Evolutionary conservation across 2,329 filamentous ascomycete genomes (phyloP).

Genomic region (Metarhizium brunneum): DNA sequence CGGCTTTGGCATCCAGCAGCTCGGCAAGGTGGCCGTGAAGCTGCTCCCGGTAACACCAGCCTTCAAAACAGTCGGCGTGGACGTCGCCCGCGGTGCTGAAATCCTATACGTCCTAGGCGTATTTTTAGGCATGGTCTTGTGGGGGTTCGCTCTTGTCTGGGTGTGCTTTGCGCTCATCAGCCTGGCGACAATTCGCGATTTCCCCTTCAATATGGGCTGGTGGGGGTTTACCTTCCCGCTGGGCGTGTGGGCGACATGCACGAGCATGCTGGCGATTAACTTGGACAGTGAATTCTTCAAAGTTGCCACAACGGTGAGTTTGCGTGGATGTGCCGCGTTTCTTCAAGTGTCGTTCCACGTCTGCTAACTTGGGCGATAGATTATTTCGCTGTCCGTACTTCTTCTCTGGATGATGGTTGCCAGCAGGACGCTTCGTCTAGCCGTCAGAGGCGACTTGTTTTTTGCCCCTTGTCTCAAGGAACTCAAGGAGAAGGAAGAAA

Average conservation of each 20-base stretch:
- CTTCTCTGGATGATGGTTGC: slow-evolving; percentile 34
- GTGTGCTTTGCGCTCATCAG: slow-evolving; percentile 33
- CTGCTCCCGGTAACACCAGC: slow-evolving; percentile 28
- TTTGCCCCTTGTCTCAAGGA: slow-evolving; percentile 34
- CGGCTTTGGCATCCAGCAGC: slow-evolving; percentile 46
- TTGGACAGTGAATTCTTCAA: slow-evolving; percentile 34
- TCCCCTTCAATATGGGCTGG: slow-evolving; percentile 39
- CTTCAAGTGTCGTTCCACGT: neutral
- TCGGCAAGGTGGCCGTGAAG: slow-evolving; percentile 36
- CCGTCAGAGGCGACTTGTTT: slow-evolving; percentile 32
- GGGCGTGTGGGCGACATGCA: slow-evolving; percentile 34
- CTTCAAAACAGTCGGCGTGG: slow-evolving; percentile 33
- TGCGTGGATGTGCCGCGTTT: neutral
- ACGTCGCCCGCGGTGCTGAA: slow-evolving; percentile 20
- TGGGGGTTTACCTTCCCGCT: slow-evolving; percentile 39
- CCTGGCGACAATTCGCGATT: slow-evolving; percentile 27
- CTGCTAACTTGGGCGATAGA: slow-evolving; percentile 14
- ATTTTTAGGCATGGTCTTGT: slow-evolving; percentile 32
- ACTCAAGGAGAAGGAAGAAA: slow-evolving; percentile 22
- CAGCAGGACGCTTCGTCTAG: slow-evolving; percentile 26
- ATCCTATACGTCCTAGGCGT: slow-evolving; percentile 51
- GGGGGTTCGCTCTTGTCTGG: slow-evolving; percentile 36
- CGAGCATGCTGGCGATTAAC: slow-evolving; percentile 28
- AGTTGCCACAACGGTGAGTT: slow-evolving; percentile 25
- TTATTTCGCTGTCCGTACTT: slow-evolving; percentile 31